These are phyloP conservation scores for Aspergillus latus DNA, from an alignment of 2,329 filamentous ascomycete genomes.

Conservation along the genomic window DNA sequence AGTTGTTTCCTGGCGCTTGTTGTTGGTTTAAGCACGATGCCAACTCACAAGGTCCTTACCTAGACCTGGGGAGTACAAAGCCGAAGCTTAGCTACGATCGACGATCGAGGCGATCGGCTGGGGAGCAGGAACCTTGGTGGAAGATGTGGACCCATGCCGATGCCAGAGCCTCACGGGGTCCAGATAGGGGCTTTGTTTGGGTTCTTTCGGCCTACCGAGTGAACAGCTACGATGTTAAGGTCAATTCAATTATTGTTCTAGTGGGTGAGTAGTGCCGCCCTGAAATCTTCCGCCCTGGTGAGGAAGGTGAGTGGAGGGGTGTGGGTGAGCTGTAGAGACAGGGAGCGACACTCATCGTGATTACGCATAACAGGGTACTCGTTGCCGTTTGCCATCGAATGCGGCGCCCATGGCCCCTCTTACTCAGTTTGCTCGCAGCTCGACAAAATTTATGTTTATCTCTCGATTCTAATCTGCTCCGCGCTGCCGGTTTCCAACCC, in stretches of 20 bases:
- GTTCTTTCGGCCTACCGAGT: not conserved
- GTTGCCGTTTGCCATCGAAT: too few relatives aligned
- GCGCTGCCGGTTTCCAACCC: too few relatives aligned
- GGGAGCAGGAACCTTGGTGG: not conserved
- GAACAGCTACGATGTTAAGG: not conserved
- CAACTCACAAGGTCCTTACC: constrained; percentile 7
- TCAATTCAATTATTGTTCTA: not conserved
- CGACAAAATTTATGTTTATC: too few relatives aligned
- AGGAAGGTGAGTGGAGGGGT: not conserved
- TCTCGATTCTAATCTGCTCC: too few relatives aligned
- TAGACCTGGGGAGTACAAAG: not conserved
- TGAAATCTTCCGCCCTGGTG: not conserved
- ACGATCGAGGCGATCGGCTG: not conserved
- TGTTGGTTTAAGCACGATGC: not conserved
- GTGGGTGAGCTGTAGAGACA: too few relatives aligned
- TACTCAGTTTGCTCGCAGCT: too few relatives aligned
- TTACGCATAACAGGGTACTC: too few relatives aligned
- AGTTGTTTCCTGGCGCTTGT: not conserved
- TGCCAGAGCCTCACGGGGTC: not conserved
- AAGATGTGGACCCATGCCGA: not conserved
- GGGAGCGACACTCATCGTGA: too few relatives aligned
- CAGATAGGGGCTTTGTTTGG: not conserved
- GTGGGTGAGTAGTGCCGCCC: not conserved
- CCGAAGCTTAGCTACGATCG: not conserved
- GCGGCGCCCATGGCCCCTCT: too few relatives aligned